Evolutionary conservation across 192 early-diverging fungal species (phyloP).

Genomic region (Linnemannia elongata): DNA sequence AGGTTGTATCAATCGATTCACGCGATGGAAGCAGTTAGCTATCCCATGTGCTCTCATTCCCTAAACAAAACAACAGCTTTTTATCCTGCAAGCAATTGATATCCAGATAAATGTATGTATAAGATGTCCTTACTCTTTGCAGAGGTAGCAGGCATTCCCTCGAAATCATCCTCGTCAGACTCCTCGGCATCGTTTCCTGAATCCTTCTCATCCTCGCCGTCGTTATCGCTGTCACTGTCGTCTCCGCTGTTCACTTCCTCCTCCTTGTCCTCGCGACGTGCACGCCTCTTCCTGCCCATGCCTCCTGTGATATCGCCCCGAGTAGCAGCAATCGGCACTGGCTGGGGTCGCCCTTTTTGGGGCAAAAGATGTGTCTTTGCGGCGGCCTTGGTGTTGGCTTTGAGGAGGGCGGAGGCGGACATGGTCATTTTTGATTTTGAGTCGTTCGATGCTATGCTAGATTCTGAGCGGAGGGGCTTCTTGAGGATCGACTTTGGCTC

Average conservation of each 20-base stretch:
- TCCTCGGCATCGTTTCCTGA: constrained; percentile 55
- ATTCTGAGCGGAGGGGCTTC: constrained; percentile 38
- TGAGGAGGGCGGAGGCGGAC: constrained; percentile 41
- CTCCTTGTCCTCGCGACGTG: constrained; percentile 11
- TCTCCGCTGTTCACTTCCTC: constrained; percentile 45
- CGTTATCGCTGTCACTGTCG: constrained; percentile 52
- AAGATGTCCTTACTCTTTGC: constrained; percentile 32
- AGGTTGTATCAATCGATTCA: neutral
- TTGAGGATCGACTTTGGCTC: constrained; percentile 49
- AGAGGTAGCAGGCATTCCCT: constrained; percentile 44
- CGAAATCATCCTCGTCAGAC: constrained; percentile 57
- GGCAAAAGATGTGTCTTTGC: constrained; percentile 3
- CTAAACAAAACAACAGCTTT: neutral
- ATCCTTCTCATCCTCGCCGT: constrained; percentile 61
- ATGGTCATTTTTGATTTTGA: constrained; percentile 49
- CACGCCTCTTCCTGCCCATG: constrained; percentile 31
- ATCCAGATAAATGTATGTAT: neutral
- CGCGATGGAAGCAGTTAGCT: neutral
- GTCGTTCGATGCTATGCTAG: constrained; percentile 10
- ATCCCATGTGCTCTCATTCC: neutral
- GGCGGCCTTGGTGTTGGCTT: constrained; percentile 45
- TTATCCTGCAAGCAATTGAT: neutral
- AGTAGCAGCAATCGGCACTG: constrained; percentile 37
- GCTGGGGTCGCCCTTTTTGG: constrained; percentile 20
- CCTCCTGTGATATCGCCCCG: constrained; percentile 53